Percentiles rank a stretch among this genome's conserved stretches.
phyloP scores from a whole-genome alignment of 192 early-diverging fungal genomes.

The Chytriomyces sp. region DNA sequence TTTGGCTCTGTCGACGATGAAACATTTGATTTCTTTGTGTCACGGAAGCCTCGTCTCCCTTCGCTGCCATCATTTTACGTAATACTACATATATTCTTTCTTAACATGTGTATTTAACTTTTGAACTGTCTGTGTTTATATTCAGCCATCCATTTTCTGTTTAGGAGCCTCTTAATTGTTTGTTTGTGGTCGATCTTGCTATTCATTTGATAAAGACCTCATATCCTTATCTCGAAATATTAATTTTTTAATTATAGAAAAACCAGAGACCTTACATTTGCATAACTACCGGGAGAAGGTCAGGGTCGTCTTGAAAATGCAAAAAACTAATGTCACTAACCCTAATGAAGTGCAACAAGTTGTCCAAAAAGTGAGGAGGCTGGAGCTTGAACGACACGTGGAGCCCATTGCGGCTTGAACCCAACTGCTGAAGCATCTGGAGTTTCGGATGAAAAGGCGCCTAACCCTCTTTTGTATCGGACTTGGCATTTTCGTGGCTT shows the following conservation, averaged over 20 bases:
- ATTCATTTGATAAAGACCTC: not conserved
- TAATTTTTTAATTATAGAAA: not conserved
- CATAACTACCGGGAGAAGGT: not conserved
- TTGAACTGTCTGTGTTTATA: no score
- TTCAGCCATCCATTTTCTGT: no score
- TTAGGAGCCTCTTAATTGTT: not conserved
- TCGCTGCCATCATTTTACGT: not conserved
- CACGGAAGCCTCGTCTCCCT: not conserved
- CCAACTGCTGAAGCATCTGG: no score
- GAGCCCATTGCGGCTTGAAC: no score
- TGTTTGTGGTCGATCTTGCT: not conserved
- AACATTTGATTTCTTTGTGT: not conserved
- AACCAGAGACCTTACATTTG: not conserved
- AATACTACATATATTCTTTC: not conserved
- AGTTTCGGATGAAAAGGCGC: no score
- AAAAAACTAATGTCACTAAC: not conserved
- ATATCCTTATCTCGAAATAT: not conserved
- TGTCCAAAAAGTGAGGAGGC: not conserved
- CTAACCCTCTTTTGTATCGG: no score
- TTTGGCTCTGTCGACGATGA: not conserved
- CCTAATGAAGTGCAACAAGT: not conserved
- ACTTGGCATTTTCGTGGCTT: no score
- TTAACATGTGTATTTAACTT: no score
- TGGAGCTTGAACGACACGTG: no score
- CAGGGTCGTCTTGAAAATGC: not conserved